These are phyloP conservation scores for Malus orientalis DNA, from an alignment of 306 rosid species.

Conservation along the genomic window DNA sequence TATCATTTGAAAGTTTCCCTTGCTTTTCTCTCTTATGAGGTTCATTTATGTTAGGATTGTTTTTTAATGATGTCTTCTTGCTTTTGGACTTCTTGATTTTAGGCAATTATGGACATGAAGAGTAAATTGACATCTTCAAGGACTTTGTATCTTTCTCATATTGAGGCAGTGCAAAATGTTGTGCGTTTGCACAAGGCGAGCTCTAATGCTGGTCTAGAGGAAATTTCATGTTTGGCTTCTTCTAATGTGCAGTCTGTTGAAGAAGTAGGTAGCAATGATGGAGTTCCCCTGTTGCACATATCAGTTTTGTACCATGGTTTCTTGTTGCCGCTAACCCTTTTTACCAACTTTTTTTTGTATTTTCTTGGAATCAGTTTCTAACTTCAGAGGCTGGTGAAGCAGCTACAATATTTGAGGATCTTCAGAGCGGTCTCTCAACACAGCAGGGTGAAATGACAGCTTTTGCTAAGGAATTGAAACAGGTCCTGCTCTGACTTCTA, in stretches of 20 bases:
- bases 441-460: conserved; percentile 59
- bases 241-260: conserved; percentile 52
- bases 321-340: background rate
- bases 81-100: background rate
- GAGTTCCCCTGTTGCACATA: background rate
- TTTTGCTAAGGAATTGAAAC: conserved; percentile 64
- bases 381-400: conserved; percentile 46
- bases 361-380: conserved; percentile 52
- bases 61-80: background rate
- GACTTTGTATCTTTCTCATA: conserved; percentile 53
- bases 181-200: conserved; percentile 78
- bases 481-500: conserved; percentile 34
- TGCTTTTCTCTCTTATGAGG: background rate
- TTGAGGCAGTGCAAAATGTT: conserved; percentile 82
- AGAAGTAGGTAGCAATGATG: conserved; percentile 44
- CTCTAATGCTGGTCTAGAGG: conserved; percentile 70
- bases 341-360: background rate
- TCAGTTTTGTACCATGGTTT: background rate
- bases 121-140: conserved; percentile 53
- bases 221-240: conserved; percentile 57
- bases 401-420: conserved; percentile 54
- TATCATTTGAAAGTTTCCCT: conserved; percentile 6
- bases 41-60: background rate
- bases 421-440: conserved; percentile 59
- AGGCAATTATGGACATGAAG: conserved; percentile 63